Conservation (phyloP, 192 early-diverging fungal species). For the Coemansia erecta region DNA sequence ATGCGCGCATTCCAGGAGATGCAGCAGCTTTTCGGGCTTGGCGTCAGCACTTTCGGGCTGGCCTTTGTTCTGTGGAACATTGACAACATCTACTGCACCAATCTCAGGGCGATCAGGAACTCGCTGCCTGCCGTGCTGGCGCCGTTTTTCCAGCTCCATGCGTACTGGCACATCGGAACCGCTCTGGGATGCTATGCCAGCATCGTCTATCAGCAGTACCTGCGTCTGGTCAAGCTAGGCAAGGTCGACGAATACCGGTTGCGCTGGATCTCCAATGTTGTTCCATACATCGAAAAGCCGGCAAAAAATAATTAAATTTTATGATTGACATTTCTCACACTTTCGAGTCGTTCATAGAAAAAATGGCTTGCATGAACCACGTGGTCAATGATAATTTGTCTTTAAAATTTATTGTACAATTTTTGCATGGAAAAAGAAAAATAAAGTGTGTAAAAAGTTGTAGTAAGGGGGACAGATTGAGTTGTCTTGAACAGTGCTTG, state of each 20-base stretch:
- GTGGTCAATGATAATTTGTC: slow-evolving; percentile 4
- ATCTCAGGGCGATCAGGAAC: slow-evolving; percentile 53
- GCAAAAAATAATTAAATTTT: slow-evolving; percentile 3
- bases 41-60: slow-evolving; percentile 44
- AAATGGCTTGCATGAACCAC: not conserved
- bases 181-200: slow-evolving; percentile 57
- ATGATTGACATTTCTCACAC: not conserved
- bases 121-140: slow-evolving; percentile 53
- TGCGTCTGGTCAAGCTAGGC: slow-evolving; percentile 54
- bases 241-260: slow-evolving; percentile 40
- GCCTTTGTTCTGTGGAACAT: slow-evolving; percentile 75
- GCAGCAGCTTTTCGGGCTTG: slow-evolving; percentile 36
- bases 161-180: slow-evolving; percentile 67
- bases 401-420: too few species aligned
- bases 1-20: slow-evolving; percentile 35
- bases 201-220: slow-evolving; percentile 58
- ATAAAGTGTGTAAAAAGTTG: not conserved
- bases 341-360: not conserved
- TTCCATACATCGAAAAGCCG: slow-evolving; percentile 50
- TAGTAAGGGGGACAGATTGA: too few species aligned
- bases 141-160: slow-evolving; percentile 62
- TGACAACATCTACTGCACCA: slow-evolving; percentile 70
- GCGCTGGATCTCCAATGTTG: slow-evolving; percentile 20
- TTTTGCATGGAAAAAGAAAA: slow-evolving; percentile 5
- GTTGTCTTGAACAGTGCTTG: too few species aligned